Evolutionary conservation across 495 filamentous ascomycete species (phyloP), one percentile per base, ranked within the genome.

Genomic region (Cercophora sp.): DNA sequence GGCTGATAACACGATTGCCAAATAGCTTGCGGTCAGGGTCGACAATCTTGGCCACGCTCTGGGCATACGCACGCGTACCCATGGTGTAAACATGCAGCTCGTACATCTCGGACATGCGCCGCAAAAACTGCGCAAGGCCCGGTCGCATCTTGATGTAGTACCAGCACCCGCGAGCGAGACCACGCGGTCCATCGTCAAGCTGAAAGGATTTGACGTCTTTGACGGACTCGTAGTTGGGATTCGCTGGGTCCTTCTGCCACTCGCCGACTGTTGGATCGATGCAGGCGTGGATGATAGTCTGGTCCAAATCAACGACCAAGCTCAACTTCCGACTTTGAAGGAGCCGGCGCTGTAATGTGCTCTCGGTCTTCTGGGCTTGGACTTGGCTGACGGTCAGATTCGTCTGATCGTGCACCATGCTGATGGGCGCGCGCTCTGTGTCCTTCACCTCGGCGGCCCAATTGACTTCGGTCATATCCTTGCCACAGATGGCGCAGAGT

Each of bases 81-180:
- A 97, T 97, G 19, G 93, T 98, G 72, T 99, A 99, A 61, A 99
- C 91, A 59, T 99, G 93, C 58, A 97, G 71, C 66, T 99, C 93
- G 67, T 90, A 99, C 54, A 94, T 72, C 61, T 85, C 74, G 3
- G 90, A 81, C 51, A 97, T 79, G 16, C 81, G 82, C 51, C 87
- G 72, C 52, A 99, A 71, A 64, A 99, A 99, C 11, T 85, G 78
- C 57, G 87, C 78, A 45, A 97, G 74, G 9, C 91, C 89, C 1
- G 93, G 93, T n/a, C 93, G 89, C 73, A 96, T 84, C 69, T 99
- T 99, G 75, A 97, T 92, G 66, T 96, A 97, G 71, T 99, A 99
- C 85, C 85, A 94, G 60, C 85, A 88, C 6, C 83, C 82, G 31
- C 79, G 82, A 52, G 83, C 67, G 4, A 74, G 44, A 23, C 70